A percentile compares a stretch with the other conserved stretches of the same genome.
These are phyloP conservation scores for Microsporum ferrugineum DNA, from an alignment of 2,329 filamentous ascomycete genomes.

Conservation along the genomic window DNA sequence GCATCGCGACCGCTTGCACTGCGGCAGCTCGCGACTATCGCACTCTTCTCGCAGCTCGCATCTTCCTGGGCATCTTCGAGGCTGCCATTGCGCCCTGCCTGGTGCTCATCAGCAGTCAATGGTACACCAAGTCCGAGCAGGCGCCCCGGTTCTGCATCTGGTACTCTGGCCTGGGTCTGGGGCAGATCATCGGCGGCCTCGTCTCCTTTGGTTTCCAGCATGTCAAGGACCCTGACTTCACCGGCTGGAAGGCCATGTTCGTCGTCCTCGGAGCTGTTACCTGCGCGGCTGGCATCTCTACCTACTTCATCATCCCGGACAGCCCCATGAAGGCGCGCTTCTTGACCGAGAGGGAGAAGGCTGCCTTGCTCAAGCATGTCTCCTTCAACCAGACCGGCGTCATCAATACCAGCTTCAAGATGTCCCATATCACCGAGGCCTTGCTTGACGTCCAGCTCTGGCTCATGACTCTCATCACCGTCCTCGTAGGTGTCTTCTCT, in stretches of 20 bases:
- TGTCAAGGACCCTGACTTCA: slow-evolving; percentile 18
- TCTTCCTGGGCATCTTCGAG: slow-evolving; percentile 24
- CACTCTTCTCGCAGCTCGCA: slow-evolving; percentile 22
- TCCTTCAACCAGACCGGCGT: slow-evolving; percentile 15
- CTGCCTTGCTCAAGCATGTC: slow-evolving; percentile 12
- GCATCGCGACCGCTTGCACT: slow-evolving; percentile 40
- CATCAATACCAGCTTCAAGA: slow-evolving; percentile 14
- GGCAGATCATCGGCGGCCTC: slow-evolving; percentile 23
- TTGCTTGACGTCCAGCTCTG: slow-evolving; percentile 18
- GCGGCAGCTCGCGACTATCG: slow-evolving; percentile 36
- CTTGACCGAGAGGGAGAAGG: slow-evolving; percentile 14
- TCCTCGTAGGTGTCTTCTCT: slow-evolving; percentile 13
- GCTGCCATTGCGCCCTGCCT: slow-evolving; percentile 21
- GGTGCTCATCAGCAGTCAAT: slow-evolving; percentile 24
- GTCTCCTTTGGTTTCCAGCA: slow-evolving; percentile 20
- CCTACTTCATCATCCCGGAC: slow-evolving; percentile 6
- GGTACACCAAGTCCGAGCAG: slow-evolving; percentile 39
- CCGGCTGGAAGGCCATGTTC: slow-evolving; percentile 12
- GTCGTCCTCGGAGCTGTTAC: slow-evolving; percentile 7
- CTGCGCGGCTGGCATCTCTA: slow-evolving; percentile 5
- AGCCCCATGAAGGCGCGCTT: slow-evolving; percentile 10
- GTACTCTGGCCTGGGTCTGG: slow-evolving; percentile 46
- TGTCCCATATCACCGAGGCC: slow-evolving; percentile 12
- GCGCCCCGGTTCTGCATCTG: slow-evolving; percentile 46
- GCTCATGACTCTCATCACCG: slow-evolving; percentile 19